These are phyloP conservation scores for Pulveroboletus sp. DNA, from an alignment of 768 basidiomycete genomes.

Conservation along the genomic window DNA sequence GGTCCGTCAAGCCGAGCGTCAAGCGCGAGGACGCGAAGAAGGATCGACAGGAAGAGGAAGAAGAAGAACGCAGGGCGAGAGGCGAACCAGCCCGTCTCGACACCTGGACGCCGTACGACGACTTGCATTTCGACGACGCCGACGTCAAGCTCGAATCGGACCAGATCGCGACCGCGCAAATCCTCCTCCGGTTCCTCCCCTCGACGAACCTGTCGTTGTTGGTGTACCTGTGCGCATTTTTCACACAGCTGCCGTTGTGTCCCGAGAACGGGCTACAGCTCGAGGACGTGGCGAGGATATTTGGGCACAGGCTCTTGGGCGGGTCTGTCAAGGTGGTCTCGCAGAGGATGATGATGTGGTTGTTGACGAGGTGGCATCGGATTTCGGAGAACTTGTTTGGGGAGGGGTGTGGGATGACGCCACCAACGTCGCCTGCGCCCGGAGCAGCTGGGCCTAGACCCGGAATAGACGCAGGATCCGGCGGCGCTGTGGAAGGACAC, in stretches of 20 bases:
- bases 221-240: conserved; percentile 44
- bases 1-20: conserved; percentile 43
- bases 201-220: conserved; percentile 38
- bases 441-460: too few species aligned
- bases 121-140: conserved; percentile 14
- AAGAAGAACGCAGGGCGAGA: conserved; percentile 28
- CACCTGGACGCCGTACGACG: conserved; percentile 8
- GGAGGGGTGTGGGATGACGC: conserved; percentile 25
- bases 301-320: conserved; percentile 40
- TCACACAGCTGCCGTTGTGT: conserved; percentile 48
- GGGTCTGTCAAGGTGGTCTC: conserved; percentile 24
- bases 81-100: conserved; percentile 25
- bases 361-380: conserved; percentile 26
- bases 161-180: conserved; percentile 40
- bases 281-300: conserved; percentile 44
- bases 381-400: conserved; percentile 26
- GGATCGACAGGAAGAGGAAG: conserved; percentile 29
- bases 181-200: conserved; percentile 50
- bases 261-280: conserved; percentile 47
- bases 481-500: neutral
- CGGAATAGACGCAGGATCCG: neutral
- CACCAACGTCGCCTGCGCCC: conserved; percentile 9
- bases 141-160: conserved; percentile 28
- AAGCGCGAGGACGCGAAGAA: conserved; percentile 31
- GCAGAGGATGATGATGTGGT: conserved; percentile 33